phyloP scores from a whole-genome alignment of 169 alveolate species.

The Toxoplasma gondii region DNA sequence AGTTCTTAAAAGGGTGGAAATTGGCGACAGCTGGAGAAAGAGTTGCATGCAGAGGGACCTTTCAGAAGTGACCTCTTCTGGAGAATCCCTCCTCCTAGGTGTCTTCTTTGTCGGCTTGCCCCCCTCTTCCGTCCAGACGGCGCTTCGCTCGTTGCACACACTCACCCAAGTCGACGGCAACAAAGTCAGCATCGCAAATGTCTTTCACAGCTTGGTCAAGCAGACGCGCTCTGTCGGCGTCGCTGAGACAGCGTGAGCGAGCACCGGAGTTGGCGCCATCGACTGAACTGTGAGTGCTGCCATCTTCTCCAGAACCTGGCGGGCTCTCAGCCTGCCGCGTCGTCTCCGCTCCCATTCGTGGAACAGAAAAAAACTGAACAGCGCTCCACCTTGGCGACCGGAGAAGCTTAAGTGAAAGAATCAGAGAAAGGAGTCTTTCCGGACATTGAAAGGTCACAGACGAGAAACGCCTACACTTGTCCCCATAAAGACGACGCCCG shows the following conservation, averaged over 20 bases:
- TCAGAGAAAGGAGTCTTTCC: too few relatives aligned
- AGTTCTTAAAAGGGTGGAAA: too few relatives aligned
- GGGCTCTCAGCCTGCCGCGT: background rate
- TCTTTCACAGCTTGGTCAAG: constrained; percentile 55
- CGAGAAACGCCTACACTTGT: too few relatives aligned
- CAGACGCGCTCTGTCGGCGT: constrained; percentile 22
- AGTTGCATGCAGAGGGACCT: too few relatives aligned
- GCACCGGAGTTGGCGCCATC: background rate
- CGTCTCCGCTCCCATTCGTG: background rate
- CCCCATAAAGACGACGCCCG: too few relatives aligned
- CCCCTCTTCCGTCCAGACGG: background rate
- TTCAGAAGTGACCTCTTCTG: too few relatives aligned
- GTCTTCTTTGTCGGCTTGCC: too few relatives aligned
- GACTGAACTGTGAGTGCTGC: background rate
- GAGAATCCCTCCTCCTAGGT: too few relatives aligned
- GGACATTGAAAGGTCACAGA: too few relatives aligned
- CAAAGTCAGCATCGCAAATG: background rate
- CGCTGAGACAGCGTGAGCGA: background rate
- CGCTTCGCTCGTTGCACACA: background rate
- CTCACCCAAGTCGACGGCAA: constrained; percentile 44
- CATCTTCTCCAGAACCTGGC: background rate
- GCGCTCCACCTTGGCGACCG: too few relatives aligned
- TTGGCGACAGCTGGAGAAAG: too few relatives aligned
- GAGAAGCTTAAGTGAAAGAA: too few relatives aligned
- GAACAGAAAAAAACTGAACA: background rate